phyloP scores from a whole-genome alignment of 192 early-diverging fungal genomes.

The Coemansia sp. region DNA sequence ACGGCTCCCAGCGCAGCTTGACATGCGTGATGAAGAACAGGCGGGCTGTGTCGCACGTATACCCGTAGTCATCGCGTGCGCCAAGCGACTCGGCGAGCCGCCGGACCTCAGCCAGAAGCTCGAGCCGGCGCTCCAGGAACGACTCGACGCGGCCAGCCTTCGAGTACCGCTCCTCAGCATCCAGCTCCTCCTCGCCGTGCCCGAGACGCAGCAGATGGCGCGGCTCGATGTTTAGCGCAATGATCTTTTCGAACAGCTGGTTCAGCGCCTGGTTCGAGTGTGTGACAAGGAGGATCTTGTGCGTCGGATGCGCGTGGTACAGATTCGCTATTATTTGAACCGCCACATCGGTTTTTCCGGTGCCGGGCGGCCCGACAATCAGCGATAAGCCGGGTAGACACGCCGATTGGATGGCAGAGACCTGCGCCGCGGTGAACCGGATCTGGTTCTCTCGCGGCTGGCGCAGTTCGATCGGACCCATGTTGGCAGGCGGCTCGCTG shows the following conservation, averaged over 20 bases:
- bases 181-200: slow-evolving; percentile 90
- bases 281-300: slow-evolving; percentile 91
- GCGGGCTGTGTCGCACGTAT: slow-evolving; percentile 89
- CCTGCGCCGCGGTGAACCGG: slow-evolving; percentile 84
- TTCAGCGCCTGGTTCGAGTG: slow-evolving; percentile 99
- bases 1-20: slow-evolving; percentile 71
- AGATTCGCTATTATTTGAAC: slow-evolving; percentile 95
- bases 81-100: slow-evolving; percentile 71
- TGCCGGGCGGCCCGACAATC: slow-evolving; percentile 97
- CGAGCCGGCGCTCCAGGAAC: slow-evolving; percentile 78
- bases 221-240: slow-evolving; percentile 85
- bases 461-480: slow-evolving; percentile 75
- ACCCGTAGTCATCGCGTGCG: slow-evolving; percentile 82
- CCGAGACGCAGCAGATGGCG: slow-evolving; percentile 93
- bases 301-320: slow-evolving; percentile 86
- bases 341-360: slow-evolving; percentile 97
- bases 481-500: slow-evolving; percentile 63
- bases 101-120: slow-evolving; percentile 74
- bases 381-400: slow-evolving; percentile 83
- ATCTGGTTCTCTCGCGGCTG: slow-evolving; percentile 69
- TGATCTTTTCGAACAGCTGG: slow-evolving; percentile 97
- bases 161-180: slow-evolving; percentile 76
- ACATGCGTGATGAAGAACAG: slow-evolving; percentile 87
- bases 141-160: slow-evolving; percentile 94
- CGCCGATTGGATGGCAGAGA: slow-evolving; percentile 84